A percentile compares a stretch with the other conserved stretches of the same genome.
phyloP scores from a whole-genome alignment of 1,139 yeast genomes.

The Blastobotrys malaysiensis region DNA sequence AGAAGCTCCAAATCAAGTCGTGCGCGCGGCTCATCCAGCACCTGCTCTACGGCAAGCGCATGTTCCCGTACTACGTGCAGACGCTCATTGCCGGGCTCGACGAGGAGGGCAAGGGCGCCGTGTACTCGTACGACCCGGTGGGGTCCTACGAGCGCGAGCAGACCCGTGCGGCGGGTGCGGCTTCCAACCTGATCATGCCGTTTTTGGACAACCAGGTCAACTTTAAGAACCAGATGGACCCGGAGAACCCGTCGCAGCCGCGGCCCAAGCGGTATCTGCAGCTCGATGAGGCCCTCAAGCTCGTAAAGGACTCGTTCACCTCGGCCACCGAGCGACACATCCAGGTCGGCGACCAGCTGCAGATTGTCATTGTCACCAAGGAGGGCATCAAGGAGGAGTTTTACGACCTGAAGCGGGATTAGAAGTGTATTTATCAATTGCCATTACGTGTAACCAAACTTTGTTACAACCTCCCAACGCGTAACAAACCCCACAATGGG shows the following conservation, averaged over 20 bases:
- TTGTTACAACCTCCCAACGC: too few relatives aligned
- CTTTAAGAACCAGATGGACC: slow-evolving; percentile 85
- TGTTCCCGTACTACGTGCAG: slow-evolving; percentile 95
- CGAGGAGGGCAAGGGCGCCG: slow-evolving; percentile 91
- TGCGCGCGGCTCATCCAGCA: slow-evolving; percentile 93
- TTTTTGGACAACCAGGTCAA: slow-evolving; percentile 95
- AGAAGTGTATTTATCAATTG: slow-evolving; percentile 18
- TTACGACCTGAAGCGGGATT: slow-evolving; percentile 86
- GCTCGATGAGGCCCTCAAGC: slow-evolving; percentile 76
- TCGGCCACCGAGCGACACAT: slow-evolving; percentile 98
- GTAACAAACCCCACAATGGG: too few relatives aligned
- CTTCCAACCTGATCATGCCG: slow-evolving; percentile 94
- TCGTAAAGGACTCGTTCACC: slow-evolving; percentile 89
- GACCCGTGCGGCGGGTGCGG: slow-evolving; percentile 97
- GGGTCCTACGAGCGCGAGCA: slow-evolving; percentile 97
- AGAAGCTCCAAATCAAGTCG: slow-evolving; percentile 58
- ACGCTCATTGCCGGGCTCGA: slow-evolving; percentile 94
- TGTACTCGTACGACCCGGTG: slow-evolving; percentile 94
- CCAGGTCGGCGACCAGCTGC: slow-evolving; percentile 95
- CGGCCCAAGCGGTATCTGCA: slow-evolving; percentile 57
- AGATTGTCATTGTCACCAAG: slow-evolving; percentile 83
- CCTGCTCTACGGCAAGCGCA: slow-evolving; percentile 82
- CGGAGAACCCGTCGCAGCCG: slow-evolving; percentile 62
- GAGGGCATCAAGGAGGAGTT: slow-evolving; percentile 85
- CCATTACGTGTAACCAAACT: neutral